phyloP scores from a whole-genome alignment of 352 stramenopile genomes.

The Aphanomyces invadans region DNA sequence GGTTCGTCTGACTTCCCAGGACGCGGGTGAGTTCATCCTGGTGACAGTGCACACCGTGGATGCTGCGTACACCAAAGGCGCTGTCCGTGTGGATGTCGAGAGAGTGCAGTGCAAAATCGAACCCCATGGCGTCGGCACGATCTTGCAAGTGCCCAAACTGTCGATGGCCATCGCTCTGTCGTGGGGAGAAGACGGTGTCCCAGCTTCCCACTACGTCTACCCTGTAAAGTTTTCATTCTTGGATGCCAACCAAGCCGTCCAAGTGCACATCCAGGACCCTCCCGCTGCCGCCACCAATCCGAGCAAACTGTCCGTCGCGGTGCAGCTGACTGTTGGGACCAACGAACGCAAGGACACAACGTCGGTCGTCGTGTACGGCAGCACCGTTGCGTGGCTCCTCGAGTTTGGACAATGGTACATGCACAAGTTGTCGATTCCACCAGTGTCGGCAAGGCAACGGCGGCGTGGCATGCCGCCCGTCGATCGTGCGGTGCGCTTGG shows the following conservation, averaged over 20 bases:
- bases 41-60: slow-evolving; percentile 33
- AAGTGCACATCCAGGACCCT: slow-evolving; percentile 1
- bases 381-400: slow-evolving; percentile 63
- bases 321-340: not conserved
- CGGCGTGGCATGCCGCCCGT: no score
- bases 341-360: not conserved
- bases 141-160: slow-evolving; percentile 50
- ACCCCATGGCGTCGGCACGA: slow-evolving; percentile 49
- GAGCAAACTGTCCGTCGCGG: not conserved
- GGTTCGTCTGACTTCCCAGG: slow-evolving; percentile 36
- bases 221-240: slow-evolving; percentile 16
- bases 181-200: not conserved
- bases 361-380: slow-evolving; percentile 57
- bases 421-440: slow-evolving; percentile 27
- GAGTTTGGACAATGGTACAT: slow-evolving; percentile 38
- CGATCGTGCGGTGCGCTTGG: not conserved
- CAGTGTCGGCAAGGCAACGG: slow-evolving; percentile 12
- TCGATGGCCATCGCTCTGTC: slow-evolving; percentile 43
- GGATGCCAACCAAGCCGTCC: slow-evolving; percentile 5
- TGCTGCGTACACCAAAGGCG: slow-evolving; percentile 32
- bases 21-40: slow-evolving; percentile 40
- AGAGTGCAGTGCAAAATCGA: slow-evolving; percentile 54
- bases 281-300: not conserved
- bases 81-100: slow-evolving; percentile 36
- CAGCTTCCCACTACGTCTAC: slow-evolving; percentile 1